These are phyloP conservation scores for Hemisphaericaspora xylofermentans DNA, from an alignment of 1,139 yeast species.

Conservation along the genomic window DNA sequence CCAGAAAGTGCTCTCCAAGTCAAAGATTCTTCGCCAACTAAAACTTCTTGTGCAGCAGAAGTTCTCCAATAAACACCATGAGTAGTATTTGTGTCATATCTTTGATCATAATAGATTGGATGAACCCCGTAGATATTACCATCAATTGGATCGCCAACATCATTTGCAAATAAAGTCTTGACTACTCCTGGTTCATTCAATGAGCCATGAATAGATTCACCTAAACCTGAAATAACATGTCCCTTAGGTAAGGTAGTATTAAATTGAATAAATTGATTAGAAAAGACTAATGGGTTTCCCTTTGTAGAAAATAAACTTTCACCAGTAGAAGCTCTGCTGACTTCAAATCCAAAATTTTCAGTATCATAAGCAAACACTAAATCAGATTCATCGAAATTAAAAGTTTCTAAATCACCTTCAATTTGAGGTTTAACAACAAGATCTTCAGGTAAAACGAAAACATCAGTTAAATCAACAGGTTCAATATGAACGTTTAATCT, in stretches of 20 bases:
- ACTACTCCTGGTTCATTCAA: conserved; percentile 26
- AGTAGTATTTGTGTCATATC: conserved; percentile 20
- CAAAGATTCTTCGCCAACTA: conserved; percentile 20
- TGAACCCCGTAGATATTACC: conserved; percentile 27
- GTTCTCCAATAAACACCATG: conserved; percentile 27
- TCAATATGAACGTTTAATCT: conserved; percentile 26
- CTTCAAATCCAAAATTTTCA: conserved; percentile 24
- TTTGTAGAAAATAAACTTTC: conserved; percentile 21
- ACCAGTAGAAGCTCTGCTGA: conserved; percentile 22
- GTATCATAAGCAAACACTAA: conserved; percentile 21
- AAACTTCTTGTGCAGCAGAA: conserved; percentile 22
- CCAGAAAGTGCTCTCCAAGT: conserved; percentile 31
- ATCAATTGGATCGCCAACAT: conserved; percentile 23
- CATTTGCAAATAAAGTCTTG: conserved; percentile 25
- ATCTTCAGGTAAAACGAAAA: conserved; percentile 24
- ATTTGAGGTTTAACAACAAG: conserved; percentile 21
- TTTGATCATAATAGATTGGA: conserved; percentile 23
- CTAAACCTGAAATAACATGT: conserved; percentile 29
- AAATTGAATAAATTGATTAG: conserved; percentile 32
- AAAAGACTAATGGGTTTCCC: conserved; percentile 30
- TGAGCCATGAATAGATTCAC: conserved; percentile 31
- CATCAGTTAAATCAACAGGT: conserved; percentile 25
- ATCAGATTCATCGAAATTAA: conserved; percentile 17
- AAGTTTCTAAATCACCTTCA: conserved; percentile 12
- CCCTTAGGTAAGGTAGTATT: conserved; percentile 26